Evolutionary conservation across 768 basidiomycete species (phyloP).

Genomic region (Filobasidium floriforme): DNA sequence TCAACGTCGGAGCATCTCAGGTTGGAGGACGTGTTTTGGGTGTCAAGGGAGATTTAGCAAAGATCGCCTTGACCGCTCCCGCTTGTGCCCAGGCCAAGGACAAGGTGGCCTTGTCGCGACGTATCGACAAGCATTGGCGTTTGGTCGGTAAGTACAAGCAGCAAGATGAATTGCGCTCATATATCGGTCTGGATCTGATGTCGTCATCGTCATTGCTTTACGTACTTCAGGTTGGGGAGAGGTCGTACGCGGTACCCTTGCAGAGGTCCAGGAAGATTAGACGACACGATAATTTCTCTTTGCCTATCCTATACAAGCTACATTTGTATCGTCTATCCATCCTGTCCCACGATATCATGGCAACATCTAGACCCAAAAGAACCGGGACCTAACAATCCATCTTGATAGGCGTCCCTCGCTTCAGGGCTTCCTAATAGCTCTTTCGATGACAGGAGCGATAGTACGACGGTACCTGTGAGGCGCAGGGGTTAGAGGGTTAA

Average conservation of each 20-base stretch:
- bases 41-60: constrained; percentile 86
- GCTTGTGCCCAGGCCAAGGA: constrained; percentile 95
- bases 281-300: neutral
- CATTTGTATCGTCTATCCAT: neutral
- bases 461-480: neutral
- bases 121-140: constrained; percentile 98
- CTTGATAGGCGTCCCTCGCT: neutral
- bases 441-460: neutral
- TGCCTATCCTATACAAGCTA: neutral
- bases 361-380: neutral
- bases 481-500: neutral
- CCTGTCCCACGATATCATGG: neutral
- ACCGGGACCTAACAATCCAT: neutral
- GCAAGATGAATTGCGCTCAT: neutral
- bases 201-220: neutral
- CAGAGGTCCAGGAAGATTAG: constrained; percentile 38
- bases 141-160: constrained; percentile 71
- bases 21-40: constrained; percentile 90
- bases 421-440: neutral
- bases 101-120: constrained; percentile 87
- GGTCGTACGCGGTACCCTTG: constrained; percentile 41
- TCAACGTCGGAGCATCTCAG: constrained; percentile 97
- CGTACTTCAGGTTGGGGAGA: constrained; percentile 21
- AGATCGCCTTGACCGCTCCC: constrained; percentile 68
- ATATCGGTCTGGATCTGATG: neutral